Conservation (phyloP, 148 eudicot species). For the Camellia sinensis region DNA sequence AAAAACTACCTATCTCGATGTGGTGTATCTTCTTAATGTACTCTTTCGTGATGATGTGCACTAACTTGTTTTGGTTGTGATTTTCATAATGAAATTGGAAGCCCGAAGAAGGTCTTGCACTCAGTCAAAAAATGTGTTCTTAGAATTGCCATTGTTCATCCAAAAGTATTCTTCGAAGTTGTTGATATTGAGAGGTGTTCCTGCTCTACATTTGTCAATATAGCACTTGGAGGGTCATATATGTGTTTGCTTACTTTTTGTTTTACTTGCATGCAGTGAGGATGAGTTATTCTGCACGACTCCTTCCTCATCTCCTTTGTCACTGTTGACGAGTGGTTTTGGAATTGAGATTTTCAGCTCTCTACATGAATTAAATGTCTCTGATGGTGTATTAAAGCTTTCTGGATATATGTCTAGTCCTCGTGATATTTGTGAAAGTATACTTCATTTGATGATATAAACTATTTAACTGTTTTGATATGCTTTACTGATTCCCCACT, state of each 20-base stretch:
- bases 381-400: constrained; percentile 62
- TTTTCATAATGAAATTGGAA: constrained; percentile 27
- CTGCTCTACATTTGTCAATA: constrained; percentile 10
- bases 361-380: constrained; percentile 52
- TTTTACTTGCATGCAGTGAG: constrained; percentile 45
- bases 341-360: constrained; percentile 51
- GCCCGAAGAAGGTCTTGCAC: constrained; percentile 78
- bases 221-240: constrained; percentile 7
- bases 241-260: constrained; percentile 12
- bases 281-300: constrained; percentile 61
- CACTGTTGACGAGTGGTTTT: constrained; percentile 54
- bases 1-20: too few species aligned
- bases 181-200: constrained; percentile 74
- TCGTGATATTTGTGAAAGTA: constrained; percentile 59
- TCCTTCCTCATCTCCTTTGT: constrained; percentile 64
- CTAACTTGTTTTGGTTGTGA: constrained; percentile 14
- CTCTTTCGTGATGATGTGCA: background rate
- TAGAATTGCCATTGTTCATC: constrained; percentile 70
- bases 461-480: constrained; percentile 2
- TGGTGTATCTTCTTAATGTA: too few species aligned
- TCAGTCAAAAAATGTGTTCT: constrained; percentile 61
- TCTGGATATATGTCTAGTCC: constrained; percentile 73
- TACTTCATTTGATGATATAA: constrained; percentile 12
- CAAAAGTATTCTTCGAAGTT: constrained; percentile 57
- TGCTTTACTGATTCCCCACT: constrained; percentile 16